phyloP scores from a whole-genome alignment of 495 filamentous ascomycete species.

The Neurospora sp. region DNA sequence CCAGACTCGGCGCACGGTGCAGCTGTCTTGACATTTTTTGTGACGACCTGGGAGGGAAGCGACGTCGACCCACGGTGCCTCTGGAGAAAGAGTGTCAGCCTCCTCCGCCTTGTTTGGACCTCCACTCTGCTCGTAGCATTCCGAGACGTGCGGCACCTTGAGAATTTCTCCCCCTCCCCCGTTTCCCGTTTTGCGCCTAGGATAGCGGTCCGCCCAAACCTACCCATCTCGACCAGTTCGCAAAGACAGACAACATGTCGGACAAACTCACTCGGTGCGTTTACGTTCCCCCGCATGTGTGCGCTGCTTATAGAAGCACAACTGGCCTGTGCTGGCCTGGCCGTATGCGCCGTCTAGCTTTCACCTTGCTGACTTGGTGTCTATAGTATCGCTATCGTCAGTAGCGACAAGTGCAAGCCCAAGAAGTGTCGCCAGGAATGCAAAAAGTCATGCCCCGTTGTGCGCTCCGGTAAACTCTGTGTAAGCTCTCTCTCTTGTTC shows the following conservation, averaged over 20 bases:
- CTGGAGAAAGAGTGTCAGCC: neutral
- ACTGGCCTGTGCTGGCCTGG: neutral
- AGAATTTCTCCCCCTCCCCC: neutral
- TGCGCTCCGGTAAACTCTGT: slow-evolving; percentile 93
- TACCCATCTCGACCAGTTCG: slow-evolving; percentile 2
- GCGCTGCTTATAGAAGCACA: neutral
- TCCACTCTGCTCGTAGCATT: neutral
- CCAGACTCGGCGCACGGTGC: neutral
- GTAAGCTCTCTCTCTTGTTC: slow-evolving; percentile 3
- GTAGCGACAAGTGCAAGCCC: slow-evolving; percentile 98
- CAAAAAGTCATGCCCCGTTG: slow-evolving; percentile 97
- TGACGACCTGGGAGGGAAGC: neutral
- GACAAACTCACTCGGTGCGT: slow-evolving; percentile 78
- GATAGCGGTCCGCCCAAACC: neutral
- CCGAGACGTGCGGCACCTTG: neutral
- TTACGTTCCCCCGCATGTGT: neutral
- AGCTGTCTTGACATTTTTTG: slow-evolving; percentile 5
- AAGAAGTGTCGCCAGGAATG: slow-evolving; percentile 84
- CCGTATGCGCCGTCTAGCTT: neutral
- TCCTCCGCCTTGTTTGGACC: neutral
- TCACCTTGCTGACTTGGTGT: neutral
- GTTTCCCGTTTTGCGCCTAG: neutral
- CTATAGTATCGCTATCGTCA: slow-evolving; percentile 91
- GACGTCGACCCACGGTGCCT: slow-evolving; percentile 9
- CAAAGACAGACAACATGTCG: slow-evolving; percentile 46